A percentile compares a stretch with the other conserved stretches of the same genome.
Conservation (phyloP, 2,329 filamentous ascomycete genomes). For the Pseudogymnoascus sp. region DNA sequence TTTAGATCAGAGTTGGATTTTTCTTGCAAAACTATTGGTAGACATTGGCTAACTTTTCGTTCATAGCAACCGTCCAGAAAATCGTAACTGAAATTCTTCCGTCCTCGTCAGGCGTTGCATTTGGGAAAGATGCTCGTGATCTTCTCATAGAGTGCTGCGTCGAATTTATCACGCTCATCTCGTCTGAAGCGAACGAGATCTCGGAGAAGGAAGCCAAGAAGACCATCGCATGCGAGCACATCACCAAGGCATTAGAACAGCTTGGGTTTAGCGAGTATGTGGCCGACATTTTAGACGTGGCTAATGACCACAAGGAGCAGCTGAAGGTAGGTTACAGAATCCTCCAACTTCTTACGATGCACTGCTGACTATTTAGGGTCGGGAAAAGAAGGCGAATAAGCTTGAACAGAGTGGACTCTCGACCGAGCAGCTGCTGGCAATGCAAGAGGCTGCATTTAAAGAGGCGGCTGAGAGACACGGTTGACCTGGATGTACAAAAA, state of each 20-base stretch:
- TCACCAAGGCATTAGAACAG: slow-evolving; percentile 87
- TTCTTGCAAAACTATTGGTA: not conserved
- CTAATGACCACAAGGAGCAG: slow-evolving; percentile 84
- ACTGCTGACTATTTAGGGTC: slow-evolving; percentile 49
- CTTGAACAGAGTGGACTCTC: slow-evolving; percentile 90
- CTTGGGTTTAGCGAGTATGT: slow-evolving; percentile 92
- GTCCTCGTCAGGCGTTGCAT: slow-evolving; percentile 67
- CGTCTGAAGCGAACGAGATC: slow-evolving; percentile 98
- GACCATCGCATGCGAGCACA: slow-evolving; percentile 96
- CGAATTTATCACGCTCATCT: slow-evolving; percentile 97
- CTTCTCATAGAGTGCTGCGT: slow-evolving; percentile 97
- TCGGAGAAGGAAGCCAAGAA: slow-evolving; percentile 99
- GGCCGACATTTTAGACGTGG: slow-evolving; percentile 75
- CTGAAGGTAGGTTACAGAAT: slow-evolving; percentile 61
- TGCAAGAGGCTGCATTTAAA: slow-evolving; percentile 89
- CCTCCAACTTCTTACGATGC: slow-evolving; percentile 10
- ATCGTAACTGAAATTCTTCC: slow-evolving; percentile 94
- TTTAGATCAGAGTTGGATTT: not conserved
- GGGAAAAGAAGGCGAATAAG: slow-evolving; percentile 96
- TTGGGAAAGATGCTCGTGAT: slow-evolving; percentile 92
- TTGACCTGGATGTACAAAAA: slow-evolving; percentile 14
- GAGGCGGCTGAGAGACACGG: slow-evolving; percentile 46
- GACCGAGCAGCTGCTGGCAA: slow-evolving; percentile 77
- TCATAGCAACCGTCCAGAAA: slow-evolving; percentile 62
- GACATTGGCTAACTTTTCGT: slow-evolving; percentile 12